A percentile compares a stretch with the other conserved stretches of the same genome.
phyloP scores from a whole-genome alignment of 2,329 filamentous ascomycete genomes.

The Teratosphaeria pseudoeucalypti region DNA sequence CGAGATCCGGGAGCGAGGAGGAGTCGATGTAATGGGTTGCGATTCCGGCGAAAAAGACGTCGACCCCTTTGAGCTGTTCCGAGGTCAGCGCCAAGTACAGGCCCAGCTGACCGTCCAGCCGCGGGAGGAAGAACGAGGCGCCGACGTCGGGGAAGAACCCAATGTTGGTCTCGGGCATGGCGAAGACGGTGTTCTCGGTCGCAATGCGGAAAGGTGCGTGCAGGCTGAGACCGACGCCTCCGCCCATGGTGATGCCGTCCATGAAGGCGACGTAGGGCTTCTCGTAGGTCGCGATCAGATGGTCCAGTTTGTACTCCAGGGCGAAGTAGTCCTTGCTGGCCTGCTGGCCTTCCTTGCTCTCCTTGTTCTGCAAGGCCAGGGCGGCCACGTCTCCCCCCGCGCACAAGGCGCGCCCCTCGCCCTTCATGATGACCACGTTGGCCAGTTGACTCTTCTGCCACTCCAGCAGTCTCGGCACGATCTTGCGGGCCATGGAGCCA shows the following conservation, averaged over 20 bases:
- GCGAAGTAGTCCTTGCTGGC: constrained; percentile 77
- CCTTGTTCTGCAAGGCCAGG: constrained; percentile 63
- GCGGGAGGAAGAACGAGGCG: constrained; percentile 87
- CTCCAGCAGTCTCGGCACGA: constrained; percentile 76
- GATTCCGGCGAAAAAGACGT: constrained; percentile 82
- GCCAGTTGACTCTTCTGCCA: constrained; percentile 94
- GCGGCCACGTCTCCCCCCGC: constrained; percentile 83
- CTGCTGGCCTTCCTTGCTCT: constrained; percentile 58
- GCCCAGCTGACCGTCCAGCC: constrained; percentile 75
- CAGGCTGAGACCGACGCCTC: constrained; percentile 84
- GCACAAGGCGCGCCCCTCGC: constrained; percentile 77
- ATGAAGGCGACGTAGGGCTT: constrained; percentile 95
- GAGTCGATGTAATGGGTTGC: constrained; percentile 97
- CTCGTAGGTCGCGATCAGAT: constrained; percentile 82
- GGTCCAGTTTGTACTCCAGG: constrained; percentile 92
- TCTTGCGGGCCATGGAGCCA: constrained; percentile 91
- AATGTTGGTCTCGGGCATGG: constrained; percentile 97
- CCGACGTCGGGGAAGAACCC: constrained; percentile 98
- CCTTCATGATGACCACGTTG: constrained; percentile 86
- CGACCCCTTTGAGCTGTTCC: constrained; percentile 67
- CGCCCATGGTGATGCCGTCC: constrained; percentile 98
- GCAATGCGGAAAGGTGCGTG: constrained; percentile 95
- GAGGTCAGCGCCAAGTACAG: constrained; percentile 92
- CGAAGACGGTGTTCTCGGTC: constrained; percentile 88
- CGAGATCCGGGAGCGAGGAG: constrained; percentile 68